These are phyloP conservation scores for Amanita polypyramis DNA, from an alignment of 768 basidiomycete species.

Conservation along the genomic window DNA sequence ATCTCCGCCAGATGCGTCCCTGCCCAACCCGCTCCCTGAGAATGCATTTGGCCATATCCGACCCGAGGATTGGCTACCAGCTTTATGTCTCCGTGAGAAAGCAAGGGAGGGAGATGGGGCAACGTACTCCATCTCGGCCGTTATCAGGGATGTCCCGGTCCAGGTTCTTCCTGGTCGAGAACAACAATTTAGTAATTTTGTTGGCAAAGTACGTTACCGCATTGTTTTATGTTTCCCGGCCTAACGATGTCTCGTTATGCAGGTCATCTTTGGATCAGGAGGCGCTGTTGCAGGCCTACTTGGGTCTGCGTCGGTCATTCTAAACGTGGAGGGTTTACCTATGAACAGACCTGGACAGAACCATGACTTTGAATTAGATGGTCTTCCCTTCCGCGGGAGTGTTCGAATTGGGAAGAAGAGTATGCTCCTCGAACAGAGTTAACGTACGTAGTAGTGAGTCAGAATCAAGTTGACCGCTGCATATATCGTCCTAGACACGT, in stretches of 20 bases:
- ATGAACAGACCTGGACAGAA: slow-evolving; percentile 21
- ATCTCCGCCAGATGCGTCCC: slow-evolving; percentile 30
- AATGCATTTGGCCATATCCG: slow-evolving; percentile 68
- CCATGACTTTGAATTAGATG: slow-evolving; percentile 46
- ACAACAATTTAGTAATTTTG: slow-evolving; percentile 65
- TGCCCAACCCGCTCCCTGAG: slow-evolving; percentile 59
- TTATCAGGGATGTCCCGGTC: slow-evolving; percentile 63
- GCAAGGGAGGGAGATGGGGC: slow-evolving; percentile 39
- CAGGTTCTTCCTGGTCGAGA: slow-evolving; percentile 72
- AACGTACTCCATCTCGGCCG: slow-evolving; percentile 49
- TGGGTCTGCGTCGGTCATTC: slow-evolving; percentile 51
- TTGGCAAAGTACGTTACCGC: slow-evolving; percentile 48
- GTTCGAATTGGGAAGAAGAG: slow-evolving; percentile 56
- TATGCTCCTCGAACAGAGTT: slow-evolving; percentile 7
- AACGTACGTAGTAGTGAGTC: not conserved
- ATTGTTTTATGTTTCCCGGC: not conserved
- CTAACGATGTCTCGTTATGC: slow-evolving; percentile 2
- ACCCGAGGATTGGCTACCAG: slow-evolving; percentile 58
- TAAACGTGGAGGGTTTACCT: slow-evolving; percentile 52
- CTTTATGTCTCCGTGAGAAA: slow-evolving; percentile 29
- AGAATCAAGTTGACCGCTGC: not conserved
- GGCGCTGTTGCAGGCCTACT: slow-evolving; percentile 63
- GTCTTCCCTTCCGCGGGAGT: slow-evolving; percentile 57
- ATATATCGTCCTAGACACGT: not conserved
- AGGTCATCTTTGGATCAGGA: slow-evolving; percentile 60